Percentiles rank a stretch among this genome's conserved stretches.
Evolutionary conservation across 1,284 basidiomycete genomes (phyloP).

Genomic region (Trametes polyzona): DNA sequence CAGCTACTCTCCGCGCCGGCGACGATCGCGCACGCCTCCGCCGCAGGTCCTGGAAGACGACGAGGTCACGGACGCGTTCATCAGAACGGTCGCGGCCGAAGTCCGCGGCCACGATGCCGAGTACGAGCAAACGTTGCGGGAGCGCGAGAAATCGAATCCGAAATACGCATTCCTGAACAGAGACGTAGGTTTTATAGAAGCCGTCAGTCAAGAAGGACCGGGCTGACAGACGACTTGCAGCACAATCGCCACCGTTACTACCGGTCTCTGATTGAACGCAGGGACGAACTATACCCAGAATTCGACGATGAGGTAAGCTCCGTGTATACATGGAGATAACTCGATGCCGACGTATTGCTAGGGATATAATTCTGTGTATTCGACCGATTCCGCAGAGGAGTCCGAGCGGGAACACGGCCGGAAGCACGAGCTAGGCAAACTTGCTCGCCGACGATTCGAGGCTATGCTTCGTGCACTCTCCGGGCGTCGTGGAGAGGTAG

Average conservation of each 20-base stretch:
- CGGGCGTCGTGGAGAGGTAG: slow-evolving; percentile 89
- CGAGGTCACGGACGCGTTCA: slow-evolving; percentile 78
- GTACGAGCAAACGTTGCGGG: slow-evolving; percentile 78
- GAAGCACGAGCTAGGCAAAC: slow-evolving; percentile 75
- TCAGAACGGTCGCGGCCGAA: slow-evolving; percentile 84
- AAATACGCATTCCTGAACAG: slow-evolving; percentile 83
- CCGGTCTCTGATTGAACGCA: slow-evolving; percentile 71
- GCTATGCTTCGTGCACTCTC: slow-evolving; percentile 87
- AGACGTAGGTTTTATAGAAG: slow-evolving; percentile 51
- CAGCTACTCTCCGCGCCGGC: slow-evolving; percentile 50
- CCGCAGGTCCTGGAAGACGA: slow-evolving; percentile 53
- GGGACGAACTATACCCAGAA: slow-evolving; percentile 60
- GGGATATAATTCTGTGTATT: slow-evolving; percentile 92
- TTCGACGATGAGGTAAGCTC: slow-evolving; percentile 84
- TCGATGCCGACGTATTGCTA: slow-evolving; percentile 37
- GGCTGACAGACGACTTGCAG: slow-evolving; percentile 43
- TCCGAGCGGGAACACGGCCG: slow-evolving; percentile 82
- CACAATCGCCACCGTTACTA: slow-evolving; percentile 84
- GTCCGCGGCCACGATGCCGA: slow-evolving; percentile 80
- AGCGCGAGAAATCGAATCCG: slow-evolving; percentile 79
- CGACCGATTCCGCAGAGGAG: slow-evolving; percentile 94
- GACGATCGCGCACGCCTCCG: slow-evolving; percentile 42
- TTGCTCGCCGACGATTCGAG: slow-evolving; percentile 84
- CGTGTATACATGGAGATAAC: neutral
- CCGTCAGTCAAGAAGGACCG: neutral